Conservation (phyloP, 495 filamentous ascomycete species). For the Neurospora sp. region DNA sequence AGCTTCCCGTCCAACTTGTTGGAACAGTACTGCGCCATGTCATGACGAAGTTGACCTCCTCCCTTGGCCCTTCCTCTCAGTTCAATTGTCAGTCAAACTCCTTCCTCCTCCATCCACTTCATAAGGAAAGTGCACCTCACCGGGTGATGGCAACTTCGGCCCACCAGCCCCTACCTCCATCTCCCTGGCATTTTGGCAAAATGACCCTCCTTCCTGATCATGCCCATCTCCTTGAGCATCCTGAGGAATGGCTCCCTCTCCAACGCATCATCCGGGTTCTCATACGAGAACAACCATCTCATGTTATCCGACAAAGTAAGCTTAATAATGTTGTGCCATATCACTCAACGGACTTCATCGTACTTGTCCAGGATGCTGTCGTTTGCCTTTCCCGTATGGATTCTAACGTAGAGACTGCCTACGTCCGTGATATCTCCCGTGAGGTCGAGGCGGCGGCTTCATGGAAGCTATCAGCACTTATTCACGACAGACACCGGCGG, state of each 20-base stretch:
- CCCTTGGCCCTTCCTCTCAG: too few species aligned
- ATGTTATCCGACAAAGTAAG: constrained; percentile 39
- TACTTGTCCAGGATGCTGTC: constrained; percentile 43
- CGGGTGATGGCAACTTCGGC: too few species aligned
- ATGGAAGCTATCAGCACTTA: too few species aligned
- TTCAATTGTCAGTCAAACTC: too few species aligned
- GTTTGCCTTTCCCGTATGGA: constrained; percentile 33
- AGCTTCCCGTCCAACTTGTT: neutral
- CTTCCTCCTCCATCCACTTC: too few species aligned
- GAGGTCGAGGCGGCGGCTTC: constrained; percentile 32
- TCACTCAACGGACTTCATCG: constrained; percentile 35
- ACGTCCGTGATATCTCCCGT: constrained; percentile 45
- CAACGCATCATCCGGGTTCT: constrained; percentile 23
- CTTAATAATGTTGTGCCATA: constrained; percentile 38
- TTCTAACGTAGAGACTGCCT: constrained; percentile 32
- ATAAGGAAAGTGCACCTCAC: too few species aligned
- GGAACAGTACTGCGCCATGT: too few species aligned
- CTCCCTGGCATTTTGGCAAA: too few species aligned
- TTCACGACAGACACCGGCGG: neutral
- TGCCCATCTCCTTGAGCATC: constrained; percentile 25
- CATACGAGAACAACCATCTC: constrained; percentile 14
- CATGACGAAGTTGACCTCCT: too few species aligned
- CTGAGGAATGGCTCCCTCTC: constrained; percentile 34
- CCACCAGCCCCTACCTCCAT: too few species aligned
- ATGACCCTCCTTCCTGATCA: constrained; percentile 2